Evolutionary conservation across 129 eudicot species (phyloP).

Genomic region (Saposhnikovia divaricata): DNA sequence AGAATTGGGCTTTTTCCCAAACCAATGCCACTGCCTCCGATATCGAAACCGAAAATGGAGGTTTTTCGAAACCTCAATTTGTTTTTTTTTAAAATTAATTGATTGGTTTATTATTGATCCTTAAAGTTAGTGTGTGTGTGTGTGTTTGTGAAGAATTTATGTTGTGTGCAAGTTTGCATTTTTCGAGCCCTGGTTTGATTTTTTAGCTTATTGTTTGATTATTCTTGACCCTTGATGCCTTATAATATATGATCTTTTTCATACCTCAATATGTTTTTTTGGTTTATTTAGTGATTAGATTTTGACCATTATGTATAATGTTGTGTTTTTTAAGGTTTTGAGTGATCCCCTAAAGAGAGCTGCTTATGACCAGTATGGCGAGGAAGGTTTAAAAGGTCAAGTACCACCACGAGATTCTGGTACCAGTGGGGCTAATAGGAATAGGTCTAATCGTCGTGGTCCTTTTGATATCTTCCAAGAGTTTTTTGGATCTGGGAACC

Average conservation of each 20-base stretch:
- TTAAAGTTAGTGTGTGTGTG: too few species aligned
- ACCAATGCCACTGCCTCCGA: too few species aligned
- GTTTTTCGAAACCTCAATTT: too few species aligned
- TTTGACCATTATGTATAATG: neutral
- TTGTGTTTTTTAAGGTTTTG: slow-evolving; percentile 43
- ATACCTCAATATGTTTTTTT: neutral
- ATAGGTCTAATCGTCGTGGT: slow-evolving; percentile 46
- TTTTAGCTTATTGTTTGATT: neutral
- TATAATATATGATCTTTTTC: neutral
- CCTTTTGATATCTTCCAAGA: slow-evolving; percentile 76
- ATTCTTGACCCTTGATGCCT: neutral
- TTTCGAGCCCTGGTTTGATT: too few species aligned
- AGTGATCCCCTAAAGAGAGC: slow-evolving; percentile 85
- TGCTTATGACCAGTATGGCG: slow-evolving; percentile 69
- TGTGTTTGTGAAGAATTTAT: too few species aligned
- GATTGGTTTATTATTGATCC: too few species aligned
- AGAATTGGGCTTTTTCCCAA: too few species aligned
- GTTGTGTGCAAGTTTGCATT: too few species aligned
- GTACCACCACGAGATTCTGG: slow-evolving; percentile 58
- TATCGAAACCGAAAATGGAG: too few species aligned
- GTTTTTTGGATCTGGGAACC: slow-evolving; percentile 62
- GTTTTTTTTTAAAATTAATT: too few species aligned
- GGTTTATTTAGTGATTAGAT: neutral
- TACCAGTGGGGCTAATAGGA: slow-evolving; percentile 25
- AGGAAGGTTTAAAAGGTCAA: slow-evolving; percentile 61